A percentile compares a stretch with the other conserved stretches of the same genome.
Conservation (phyloP, 192 early-diverging fungal species). For the Kickxella alabastrina region DNA sequence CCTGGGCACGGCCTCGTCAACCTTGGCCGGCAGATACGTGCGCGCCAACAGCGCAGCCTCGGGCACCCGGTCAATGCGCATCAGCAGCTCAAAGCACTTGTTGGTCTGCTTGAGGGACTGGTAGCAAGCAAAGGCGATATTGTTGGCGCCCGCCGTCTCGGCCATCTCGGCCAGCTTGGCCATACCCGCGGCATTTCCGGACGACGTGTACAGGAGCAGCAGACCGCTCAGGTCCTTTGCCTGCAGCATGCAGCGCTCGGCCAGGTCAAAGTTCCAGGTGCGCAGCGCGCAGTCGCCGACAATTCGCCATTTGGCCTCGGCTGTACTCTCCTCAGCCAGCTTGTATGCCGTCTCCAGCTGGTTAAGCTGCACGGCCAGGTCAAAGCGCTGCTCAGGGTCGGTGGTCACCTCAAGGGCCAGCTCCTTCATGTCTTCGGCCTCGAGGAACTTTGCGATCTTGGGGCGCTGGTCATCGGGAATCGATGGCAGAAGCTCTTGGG, state of each 20-base stretch:
- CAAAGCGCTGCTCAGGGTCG: conserved; percentile 94
- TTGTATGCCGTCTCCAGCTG: conserved; percentile 77
- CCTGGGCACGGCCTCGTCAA: conserved; percentile 62
- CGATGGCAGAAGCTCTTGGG: conserved; percentile 74
- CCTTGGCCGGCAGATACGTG: conserved; percentile 77
- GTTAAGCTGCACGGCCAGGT: conserved; percentile 84
- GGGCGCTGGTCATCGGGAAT: conserved; percentile 85
- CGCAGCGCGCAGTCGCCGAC: conserved; percentile 86
- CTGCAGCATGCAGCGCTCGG: conserved; percentile 82
- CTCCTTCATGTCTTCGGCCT: conserved; percentile 87
- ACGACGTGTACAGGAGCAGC: conserved; percentile 85
- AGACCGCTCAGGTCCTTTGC: conserved; percentile 90
- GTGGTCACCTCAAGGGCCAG: conserved; percentile 92
- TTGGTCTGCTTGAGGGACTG: conserved; percentile 70
- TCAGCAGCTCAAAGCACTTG: conserved; percentile 82
- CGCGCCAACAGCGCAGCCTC: conserved; percentile 95
- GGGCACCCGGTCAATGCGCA: conserved; percentile 81
- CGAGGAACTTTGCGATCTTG: conserved; percentile 92
- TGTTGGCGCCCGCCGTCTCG: conserved; percentile 73
- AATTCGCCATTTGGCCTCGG: conserved; percentile 89
- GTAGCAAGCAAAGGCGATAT: conserved; percentile 87
- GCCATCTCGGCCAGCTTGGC: conserved; percentile 61
- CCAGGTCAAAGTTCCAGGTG: conserved; percentile 87
- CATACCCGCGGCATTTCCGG: conserved; percentile 78
- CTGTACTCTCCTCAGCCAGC: conserved; percentile 81